phyloP scores from a whole-genome alignment of 2,329 filamentous ascomycete genomes.

The Diatrype stigma region DNA sequence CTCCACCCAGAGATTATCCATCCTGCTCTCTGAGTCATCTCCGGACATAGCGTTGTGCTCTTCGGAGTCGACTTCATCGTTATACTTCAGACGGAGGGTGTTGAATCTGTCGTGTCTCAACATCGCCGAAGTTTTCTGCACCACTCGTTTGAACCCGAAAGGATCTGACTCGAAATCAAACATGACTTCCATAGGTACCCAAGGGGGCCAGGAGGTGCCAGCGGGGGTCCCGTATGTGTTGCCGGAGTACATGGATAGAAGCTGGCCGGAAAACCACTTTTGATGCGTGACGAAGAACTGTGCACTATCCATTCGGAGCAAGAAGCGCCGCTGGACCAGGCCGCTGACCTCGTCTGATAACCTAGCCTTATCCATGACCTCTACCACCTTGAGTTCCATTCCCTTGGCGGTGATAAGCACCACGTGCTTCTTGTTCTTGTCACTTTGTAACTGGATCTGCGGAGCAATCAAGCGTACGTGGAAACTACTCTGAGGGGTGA shows the following conservation, averaged over 20 bases:
- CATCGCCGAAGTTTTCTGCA: constrained; percentile 93
- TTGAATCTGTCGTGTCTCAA: constrained; percentile 98
- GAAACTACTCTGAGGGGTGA: constrained; percentile 87
- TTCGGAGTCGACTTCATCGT: constrained; percentile 78
- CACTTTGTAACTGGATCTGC: constrained; percentile 96
- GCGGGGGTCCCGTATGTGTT: constrained; percentile 84
- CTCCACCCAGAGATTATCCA: constrained; percentile 95
- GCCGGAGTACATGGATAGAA: constrained; percentile 89
- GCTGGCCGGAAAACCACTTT: constrained; percentile 79
- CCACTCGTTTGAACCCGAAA: constrained; percentile 95
- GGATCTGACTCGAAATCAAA: constrained; percentile 92
- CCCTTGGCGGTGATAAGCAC: constrained; percentile 94
- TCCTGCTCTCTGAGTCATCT: constrained; percentile 67
- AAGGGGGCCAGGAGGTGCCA: constrained; percentile 91
- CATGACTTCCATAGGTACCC: constrained; percentile 98
- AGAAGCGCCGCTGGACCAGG: constrained; percentile 88
- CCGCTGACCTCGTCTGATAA: constrained; percentile 91
- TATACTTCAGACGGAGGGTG: constrained; percentile 91
- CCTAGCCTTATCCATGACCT: constrained; percentile 95
- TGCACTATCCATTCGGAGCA: constrained; percentile 93
- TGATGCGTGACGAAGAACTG: constrained; percentile 98
- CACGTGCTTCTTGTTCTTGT: constrained; percentile 96
- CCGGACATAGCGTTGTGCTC: constrained; percentile 48
- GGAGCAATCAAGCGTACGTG: constrained; percentile 92
- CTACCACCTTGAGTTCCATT: constrained; percentile 96